A percentile compares a stretch with the other conserved stretches of the same genome.
Conservation (phyloP, 2,329 filamentous ascomycete genomes). For the Aspergillus eucalypticola region DNA sequence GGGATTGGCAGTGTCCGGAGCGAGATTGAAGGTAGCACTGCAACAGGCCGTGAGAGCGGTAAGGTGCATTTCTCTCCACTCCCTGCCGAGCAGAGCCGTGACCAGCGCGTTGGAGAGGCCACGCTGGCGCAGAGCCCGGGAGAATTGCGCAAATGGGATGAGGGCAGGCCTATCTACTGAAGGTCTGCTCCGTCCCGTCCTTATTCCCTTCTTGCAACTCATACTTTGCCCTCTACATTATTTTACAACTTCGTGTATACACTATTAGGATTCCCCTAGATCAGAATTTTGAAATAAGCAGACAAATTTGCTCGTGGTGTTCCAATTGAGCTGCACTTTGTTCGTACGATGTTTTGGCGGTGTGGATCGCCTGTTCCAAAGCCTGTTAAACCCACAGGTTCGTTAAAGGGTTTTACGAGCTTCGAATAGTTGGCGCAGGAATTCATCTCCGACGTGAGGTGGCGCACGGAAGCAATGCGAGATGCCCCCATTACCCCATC, state of each 20-base stretch:
- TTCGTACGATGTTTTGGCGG: not conserved
- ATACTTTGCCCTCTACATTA: constrained; percentile 1
- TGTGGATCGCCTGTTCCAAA: not conserved
- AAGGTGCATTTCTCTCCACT: constrained; percentile 31
- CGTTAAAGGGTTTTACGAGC: not conserved
- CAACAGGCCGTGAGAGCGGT: constrained; percentile 27
- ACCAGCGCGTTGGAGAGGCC: constrained; percentile 18
- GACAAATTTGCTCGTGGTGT: not conserved
- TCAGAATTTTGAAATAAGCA: not conserved
- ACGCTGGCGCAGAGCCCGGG: constrained; percentile 26
- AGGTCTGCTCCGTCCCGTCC: not conserved
- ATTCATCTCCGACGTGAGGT: not conserved
- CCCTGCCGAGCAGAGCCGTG: constrained; percentile 21
- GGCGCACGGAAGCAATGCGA: not conserved
- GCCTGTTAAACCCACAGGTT: not conserved
- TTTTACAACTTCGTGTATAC: not conserved
- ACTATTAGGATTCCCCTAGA: not conserved
- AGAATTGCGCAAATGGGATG: constrained; percentile 42
- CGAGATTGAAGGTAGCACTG: constrained; percentile 28
- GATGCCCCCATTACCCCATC: not conserved
- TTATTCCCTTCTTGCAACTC: not conserved
- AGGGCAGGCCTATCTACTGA: constrained; percentile 46
- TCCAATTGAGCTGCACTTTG: not conserved
- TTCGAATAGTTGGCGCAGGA: not conserved
- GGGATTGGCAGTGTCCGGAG: constrained; percentile 54